Conservation (phyloP, 208 protist genomes). For the Leishmania tropica region DNA sequence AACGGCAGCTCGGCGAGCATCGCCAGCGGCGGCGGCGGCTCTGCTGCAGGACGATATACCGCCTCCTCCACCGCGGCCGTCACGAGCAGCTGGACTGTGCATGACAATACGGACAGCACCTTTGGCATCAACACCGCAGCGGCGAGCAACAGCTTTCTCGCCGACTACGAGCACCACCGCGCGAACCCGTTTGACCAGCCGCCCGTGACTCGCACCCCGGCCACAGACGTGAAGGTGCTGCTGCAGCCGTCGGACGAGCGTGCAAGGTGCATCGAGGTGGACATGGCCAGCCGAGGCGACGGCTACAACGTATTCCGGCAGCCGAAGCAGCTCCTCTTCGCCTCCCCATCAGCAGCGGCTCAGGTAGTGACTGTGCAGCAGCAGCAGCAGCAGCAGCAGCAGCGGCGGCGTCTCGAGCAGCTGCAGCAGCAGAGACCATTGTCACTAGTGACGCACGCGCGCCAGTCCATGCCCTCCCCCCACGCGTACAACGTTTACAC, state of each 20-base stretch:
- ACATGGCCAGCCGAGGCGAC: neutral
- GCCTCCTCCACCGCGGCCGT: constrained; percentile 26
- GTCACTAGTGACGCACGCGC: neutral
- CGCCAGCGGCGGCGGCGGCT: neutral
- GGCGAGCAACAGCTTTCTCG: neutral
- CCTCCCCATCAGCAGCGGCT: neutral
- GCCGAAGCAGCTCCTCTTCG: constrained; percentile 27
- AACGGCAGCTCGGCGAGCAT: constrained; percentile 3
- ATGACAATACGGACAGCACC: constrained; percentile 12
- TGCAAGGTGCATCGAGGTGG: neutral
- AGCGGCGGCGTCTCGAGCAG: neutral
- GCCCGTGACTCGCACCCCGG: constrained; percentile 13
- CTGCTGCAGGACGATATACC: constrained; percentile 18
- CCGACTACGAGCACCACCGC: neutral
- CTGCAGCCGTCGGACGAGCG: neutral
- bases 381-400: neutral
- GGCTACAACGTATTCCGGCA: neutral
- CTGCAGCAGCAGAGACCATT: neutral
- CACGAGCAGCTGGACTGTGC: constrained; percentile 23
- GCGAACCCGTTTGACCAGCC: neutral
- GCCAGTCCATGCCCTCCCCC: neutral
- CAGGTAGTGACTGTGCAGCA: neutral
- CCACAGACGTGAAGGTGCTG: constrained; percentile 22
- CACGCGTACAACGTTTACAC: neutral
- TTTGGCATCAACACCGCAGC: neutral